These are phyloP conservation scores for Ustanciosporium gigantosporum DNA, from an alignment of 1,284 basidiomycete species.

Conservation along the genomic window DNA sequence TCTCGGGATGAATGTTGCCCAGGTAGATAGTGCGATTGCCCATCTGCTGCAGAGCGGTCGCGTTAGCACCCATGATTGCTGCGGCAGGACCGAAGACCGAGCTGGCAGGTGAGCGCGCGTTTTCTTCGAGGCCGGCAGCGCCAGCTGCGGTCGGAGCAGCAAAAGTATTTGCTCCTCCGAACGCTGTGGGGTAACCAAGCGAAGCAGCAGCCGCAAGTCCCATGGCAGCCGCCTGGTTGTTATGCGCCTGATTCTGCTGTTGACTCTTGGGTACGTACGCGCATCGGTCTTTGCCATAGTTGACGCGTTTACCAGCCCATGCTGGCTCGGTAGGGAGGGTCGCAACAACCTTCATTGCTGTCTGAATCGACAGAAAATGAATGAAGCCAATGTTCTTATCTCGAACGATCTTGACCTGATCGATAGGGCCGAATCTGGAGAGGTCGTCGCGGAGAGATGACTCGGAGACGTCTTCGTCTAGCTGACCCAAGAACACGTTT, in stretches of 20 bases:
- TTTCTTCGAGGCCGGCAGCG: slow-evolving; percentile 6
- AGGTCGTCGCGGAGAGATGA: slow-evolving; percentile 53
- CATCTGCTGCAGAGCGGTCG: slow-evolving; percentile 48
- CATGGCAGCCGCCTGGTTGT: slow-evolving; percentile 59
- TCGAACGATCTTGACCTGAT: slow-evolving; percentile 60
- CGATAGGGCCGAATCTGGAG: slow-evolving; percentile 56
- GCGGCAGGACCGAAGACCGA: slow-evolving; percentile 43
- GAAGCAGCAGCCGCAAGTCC: slow-evolving; percentile 58
- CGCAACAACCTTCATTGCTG: slow-evolving; percentile 58
- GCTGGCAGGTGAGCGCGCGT: slow-evolving; percentile 27
- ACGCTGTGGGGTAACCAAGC: slow-evolving; percentile 57
- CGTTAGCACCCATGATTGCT: slow-evolving; percentile 40
- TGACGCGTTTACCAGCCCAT: slow-evolving; percentile 55
- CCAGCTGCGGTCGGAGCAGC: neutral
- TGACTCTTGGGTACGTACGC: slow-evolving; percentile 60
- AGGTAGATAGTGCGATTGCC: slow-evolving; percentile 60
- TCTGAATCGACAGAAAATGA: slow-evolving; percentile 58
- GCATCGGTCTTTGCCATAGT: slow-evolving; percentile 60
- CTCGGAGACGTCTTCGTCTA: slow-evolving; percentile 53
- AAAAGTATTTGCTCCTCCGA: slow-evolving; percentile 15
- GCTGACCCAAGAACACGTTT: slow-evolving; percentile 57
- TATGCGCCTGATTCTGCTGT: slow-evolving; percentile 60
- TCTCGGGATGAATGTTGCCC: slow-evolving; percentile 59
- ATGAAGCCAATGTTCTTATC: slow-evolving; percentile 60
- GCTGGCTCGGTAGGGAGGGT: slow-evolving; percentile 52